Percentiles rank a stretch among this genome's conserved stretches.
These are phyloP conservation scores for Trichoderma parareesei DNA, from an alignment of 495 filamentous ascomycete genomes.

Conservation along the genomic window DNA sequence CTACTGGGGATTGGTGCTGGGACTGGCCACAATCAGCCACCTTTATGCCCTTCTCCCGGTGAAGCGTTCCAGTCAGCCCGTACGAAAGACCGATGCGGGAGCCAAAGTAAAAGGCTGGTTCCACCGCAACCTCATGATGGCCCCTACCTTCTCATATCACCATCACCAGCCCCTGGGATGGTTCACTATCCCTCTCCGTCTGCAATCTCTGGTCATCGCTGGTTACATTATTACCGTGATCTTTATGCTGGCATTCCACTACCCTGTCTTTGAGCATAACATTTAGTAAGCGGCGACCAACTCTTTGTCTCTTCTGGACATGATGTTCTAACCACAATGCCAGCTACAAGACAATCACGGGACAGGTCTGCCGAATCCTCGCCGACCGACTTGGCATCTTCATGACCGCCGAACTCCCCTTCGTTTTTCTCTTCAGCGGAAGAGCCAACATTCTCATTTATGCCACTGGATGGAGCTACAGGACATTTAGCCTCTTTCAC, in stretches of 20 bases:
- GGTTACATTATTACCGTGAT: neutral
- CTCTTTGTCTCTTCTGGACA: neutral
- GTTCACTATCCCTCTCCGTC: neutral
- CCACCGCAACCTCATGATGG: constrained; percentile 8
- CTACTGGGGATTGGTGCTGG: neutral
- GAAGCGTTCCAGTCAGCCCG: neutral
- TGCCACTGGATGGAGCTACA: constrained; percentile 1
- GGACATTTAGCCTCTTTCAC: neutral
- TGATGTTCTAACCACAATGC: neutral
- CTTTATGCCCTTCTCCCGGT: neutral
- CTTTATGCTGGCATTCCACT: constrained; percentile 2
- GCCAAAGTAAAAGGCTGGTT: constrained; percentile 1
- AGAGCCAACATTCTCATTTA: neutral
- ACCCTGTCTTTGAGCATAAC: neutral
- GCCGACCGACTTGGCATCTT: neutral
- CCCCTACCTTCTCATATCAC: constrained; percentile 3
- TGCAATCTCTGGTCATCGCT: neutral
- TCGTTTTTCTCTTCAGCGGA: neutral
- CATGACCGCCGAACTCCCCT: neutral
- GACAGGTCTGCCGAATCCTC: neutral
- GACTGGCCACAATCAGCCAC: neutral
- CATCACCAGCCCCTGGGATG: constrained; percentile 1
- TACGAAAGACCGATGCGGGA: neutral
- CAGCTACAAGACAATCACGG: constrained; percentile 4
- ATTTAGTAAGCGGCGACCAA: neutral